Percentiles rank a stretch among this genome's conserved stretches.
These are phyloP conservation scores for Sclerotinia sclerotiorum DNA, from an alignment of 2,329 filamentous ascomycete species.

Conservation along the genomic window DNA sequence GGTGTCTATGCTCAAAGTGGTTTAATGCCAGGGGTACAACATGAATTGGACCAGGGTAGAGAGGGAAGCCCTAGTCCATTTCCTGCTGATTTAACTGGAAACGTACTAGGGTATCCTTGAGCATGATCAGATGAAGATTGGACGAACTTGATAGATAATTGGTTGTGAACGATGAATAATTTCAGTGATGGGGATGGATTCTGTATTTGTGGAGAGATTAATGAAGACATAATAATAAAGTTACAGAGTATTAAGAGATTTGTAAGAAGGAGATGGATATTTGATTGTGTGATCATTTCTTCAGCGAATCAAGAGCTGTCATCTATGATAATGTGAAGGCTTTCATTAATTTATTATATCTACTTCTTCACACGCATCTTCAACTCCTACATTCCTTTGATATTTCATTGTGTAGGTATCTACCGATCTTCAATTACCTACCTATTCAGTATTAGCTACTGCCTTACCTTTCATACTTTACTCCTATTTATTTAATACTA, in stretches of 20 bases:
- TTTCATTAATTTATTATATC: too few relatives aligned
- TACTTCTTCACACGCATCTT: not conserved
- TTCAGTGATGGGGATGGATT: conserved; percentile 6
- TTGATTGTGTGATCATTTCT: too few relatives aligned
- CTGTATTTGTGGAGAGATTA: too few relatives aligned
- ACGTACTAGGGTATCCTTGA: not conserved
- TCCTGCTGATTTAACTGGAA: not conserved
- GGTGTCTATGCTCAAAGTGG: not conserved
- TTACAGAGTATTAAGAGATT: too few relatives aligned
- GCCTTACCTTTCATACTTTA: too few relatives aligned
- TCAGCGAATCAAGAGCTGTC: too few relatives aligned
- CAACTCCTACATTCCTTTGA: not conserved
- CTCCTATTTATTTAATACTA: not conserved
- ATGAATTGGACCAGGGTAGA: not conserved
- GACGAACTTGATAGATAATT: conserved; percentile 10
- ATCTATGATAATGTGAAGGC: too few relatives aligned
- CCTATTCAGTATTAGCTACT: too few relatives aligned
- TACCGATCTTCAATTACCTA: not conserved
- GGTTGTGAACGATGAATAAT: conserved; percentile 6
- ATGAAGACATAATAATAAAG: not conserved
- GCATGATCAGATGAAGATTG: conserved; percentile 12
- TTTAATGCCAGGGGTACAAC: conserved; percentile 20
- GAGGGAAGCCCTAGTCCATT: not conserved
- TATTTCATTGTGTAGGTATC: not conserved
- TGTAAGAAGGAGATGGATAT: too few relatives aligned